Conservation (phyloP, 164 flowering plant species). For the Piper longum region DNA sequence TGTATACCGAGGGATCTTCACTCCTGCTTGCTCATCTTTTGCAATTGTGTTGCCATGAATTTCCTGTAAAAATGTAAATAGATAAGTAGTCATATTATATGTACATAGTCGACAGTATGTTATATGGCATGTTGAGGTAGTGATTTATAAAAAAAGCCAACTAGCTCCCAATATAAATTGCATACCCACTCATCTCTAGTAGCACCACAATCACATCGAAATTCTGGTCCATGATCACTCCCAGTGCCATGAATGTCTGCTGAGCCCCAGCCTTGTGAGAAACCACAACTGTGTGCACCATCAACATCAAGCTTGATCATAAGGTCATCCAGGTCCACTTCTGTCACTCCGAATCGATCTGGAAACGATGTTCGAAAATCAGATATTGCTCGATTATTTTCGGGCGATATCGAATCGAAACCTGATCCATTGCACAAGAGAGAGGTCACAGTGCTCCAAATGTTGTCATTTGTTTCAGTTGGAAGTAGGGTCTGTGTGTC, state of each 20-base stretch:
- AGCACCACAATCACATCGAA: background rate
- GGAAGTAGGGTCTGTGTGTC: background rate
- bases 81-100: background rate
- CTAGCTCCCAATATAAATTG: too few relatives aligned
- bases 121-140: too few relatives aligned
- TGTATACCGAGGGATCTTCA: conserved; percentile 43
- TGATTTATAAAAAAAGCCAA: too few relatives aligned
- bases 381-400: conserved; percentile 4
- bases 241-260: background rate
- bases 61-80: conserved; percentile 15
- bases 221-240: background rate
- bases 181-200: background rate
- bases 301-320: conserved; percentile 1
- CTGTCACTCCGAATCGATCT: conserved; percentile 7
- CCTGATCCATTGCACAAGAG: conserved; percentile 4
- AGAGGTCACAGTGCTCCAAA: conserved; percentile 10
- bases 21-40: conserved; percentile 16
- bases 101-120: too few relatives aligned
- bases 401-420: conserved; percentile 2
- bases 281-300: conserved; percentile 3
- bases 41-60: conserved; percentile 14
- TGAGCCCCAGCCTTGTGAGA: conserved; percentile 2
- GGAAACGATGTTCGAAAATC: conserved; percentile 10
- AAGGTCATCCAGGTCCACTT: conserved; percentile 2
- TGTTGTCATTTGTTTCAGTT: background rate